Evolutionary conservation across 495 filamentous ascomycete species (phyloP), one percentile per base, ranked within the genome.

Genomic region (Aspergillus indologenus): DNA sequence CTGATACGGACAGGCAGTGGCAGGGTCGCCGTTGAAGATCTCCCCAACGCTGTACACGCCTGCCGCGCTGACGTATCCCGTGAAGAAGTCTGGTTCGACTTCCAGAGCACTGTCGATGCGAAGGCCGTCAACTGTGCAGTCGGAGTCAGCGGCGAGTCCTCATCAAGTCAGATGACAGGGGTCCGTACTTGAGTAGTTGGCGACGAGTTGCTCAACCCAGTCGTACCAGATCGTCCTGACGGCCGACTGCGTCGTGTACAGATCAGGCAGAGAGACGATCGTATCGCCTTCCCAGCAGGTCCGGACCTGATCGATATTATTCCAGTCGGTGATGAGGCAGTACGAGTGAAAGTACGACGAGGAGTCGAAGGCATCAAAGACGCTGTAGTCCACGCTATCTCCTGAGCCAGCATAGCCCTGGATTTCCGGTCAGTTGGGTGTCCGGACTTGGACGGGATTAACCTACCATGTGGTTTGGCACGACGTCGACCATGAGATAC

Each of bases 61-160:
- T 1, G 88, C 85, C 29, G 87, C 85, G 14, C 70, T 59, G 21
- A 77, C 75, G 68, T 89, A 92, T 7, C 68, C 79, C 0, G 83
- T 65, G 80, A 83, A 93, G 74, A 92, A 93, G 45, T 77, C 78
- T 44, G 83, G 83, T 62, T 87, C 80, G 48, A 91, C 86, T 58
- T 95, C 84, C 61, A 85, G 85, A n/a, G 83, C 87, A 3, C 86
- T 89, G 66, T 94, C 90, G 29, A 94, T 74, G 23, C 90, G 85
- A 40, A 95, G 79, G 5, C 88, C 90, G 60, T 95, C 90, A 59
- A 95, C 75, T 78, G 23, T n/a, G 9, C n/a, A 57, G 9, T 24
- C 12, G 7, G 22, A 4, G 42, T 56, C 31, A 45, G 53, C 7
- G 3, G 17, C 20, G 0, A 5, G 46, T 14, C 34, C 2, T 3